Base-by-base conservation (phyloP, 352 stramenopile genomes). In the Phytophthora idaei region DNA sequence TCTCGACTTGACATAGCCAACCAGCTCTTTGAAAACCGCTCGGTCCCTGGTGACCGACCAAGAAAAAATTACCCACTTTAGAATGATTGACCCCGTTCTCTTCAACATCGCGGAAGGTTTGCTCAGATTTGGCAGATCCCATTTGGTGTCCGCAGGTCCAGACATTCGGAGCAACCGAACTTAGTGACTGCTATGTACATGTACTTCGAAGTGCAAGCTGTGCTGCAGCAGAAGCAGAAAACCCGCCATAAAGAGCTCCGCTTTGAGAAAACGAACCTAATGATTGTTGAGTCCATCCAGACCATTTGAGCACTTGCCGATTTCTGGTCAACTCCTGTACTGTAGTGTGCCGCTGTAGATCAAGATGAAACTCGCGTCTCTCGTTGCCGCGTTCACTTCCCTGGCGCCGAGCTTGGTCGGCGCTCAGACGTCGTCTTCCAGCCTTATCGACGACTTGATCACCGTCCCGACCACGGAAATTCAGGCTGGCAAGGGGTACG, bases 401-500 rank as follows among this genome's bases (percentile, higher is more conserved):
- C 17, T 72, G 7, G 41, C 29, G 15, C 55, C 61, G 7, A 49
- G 6, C 37, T 64, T 46, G 3, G 31, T 55, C 21, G 52, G 32
- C 17, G 65, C 64, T 29, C 59, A 67, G 31, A 6, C 41, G 6
- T 14, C 37, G n/a, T 45, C 37, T 21, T 74, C 54, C 29, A 69
- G n/a, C 29, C 25, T 48, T 61, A 29, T 12, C 46, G 5, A 65
- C 17, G 64, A 74, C 28, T 45, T 63, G 31, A 25, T 54, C 28
- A 67, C 51, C n/a, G 61, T 64, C 5, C 65, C 56, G 2, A 54
- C 65, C 12, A 72, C 57, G 5, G 61, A 74, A 63, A 53, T 85
- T 32, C 61, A 67, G 2, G 70, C 65, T 36, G 73, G 60, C 25
- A 80, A 80, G 56, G 70, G 60, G n/a, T 90, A 81, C 48, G 51